Evolutionary conservation across 2,329 filamentous ascomycete species (phyloP), one percentile per base, ranked within the genome.

Genomic region (Fusarium nelsonii): DNA sequence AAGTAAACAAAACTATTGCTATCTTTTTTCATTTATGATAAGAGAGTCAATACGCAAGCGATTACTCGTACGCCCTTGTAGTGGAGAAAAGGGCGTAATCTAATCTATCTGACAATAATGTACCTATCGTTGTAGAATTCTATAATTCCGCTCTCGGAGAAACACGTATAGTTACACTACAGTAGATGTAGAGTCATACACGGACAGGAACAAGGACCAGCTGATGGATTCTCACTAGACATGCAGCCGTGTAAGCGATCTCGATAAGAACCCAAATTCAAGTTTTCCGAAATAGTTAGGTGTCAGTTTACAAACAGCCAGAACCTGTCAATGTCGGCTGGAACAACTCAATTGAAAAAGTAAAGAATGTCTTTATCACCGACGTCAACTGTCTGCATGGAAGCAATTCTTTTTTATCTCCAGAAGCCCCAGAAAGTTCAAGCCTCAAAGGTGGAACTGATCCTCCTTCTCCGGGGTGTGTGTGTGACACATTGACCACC

Each of bases 201-300:
- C 1, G n/a, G 15, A 34, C 12, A 69, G 41, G 48, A 39, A 40
- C 48, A 28, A 18, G 43, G 43, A 39, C 48, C 48, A 51, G 48
- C 23, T 51, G 34, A 51, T 50, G 23, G 16, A 14, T 18, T 18
- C 14, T 18, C 20, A 51, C 48, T 51, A 51, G n/a, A 26, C 26
- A 59, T 65, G 62, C 61, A 65, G 32, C 10, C n/a, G 15, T 65
- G 53, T 65, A 65, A 65, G 61, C 62, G 61, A 65, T 65, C 62
- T 65, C 61, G 62, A 65, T 65, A 65, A 65, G 34, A n/a, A 14
- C 23, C 23, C 15, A 44, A 44, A 20, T 20, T 26, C 8, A 36
- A 30, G 34, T 46, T 30, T 30, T 36, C 37, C 32, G 46, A 4
- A 57, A 63, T 55, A 56, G 49, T 50, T 23, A 56, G 34, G 28